Conservation (phyloP, 2,329 filamentous ascomycete species). For the Penicillium sp. region DNA sequence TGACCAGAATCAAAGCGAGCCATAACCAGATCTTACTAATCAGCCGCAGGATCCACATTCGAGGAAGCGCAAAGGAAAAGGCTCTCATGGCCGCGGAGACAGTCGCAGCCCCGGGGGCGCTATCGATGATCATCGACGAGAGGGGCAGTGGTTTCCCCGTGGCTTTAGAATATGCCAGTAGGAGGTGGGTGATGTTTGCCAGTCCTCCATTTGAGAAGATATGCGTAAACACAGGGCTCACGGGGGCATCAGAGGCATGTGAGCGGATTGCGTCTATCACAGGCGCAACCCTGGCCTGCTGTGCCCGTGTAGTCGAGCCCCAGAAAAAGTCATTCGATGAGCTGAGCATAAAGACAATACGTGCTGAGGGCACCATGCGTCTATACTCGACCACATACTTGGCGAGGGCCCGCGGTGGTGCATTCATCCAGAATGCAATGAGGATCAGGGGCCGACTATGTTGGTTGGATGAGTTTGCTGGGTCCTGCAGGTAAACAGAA, state of each 20-base stretch:
- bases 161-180: slow-evolving; percentile 34
- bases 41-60: slow-evolving; percentile 27
- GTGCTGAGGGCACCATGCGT: slow-evolving; percentile 41
- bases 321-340: slow-evolving; percentile 34
- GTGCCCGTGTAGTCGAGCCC: slow-evolving; percentile 20
- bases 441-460: slow-evolving; percentile 31
- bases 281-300: slow-evolving; percentile 30
- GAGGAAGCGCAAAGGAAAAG: slow-evolving; percentile 36
- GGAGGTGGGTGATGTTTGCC: slow-evolving; percentile 37
- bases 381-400: slow-evolving; percentile 49
- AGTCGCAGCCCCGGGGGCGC: slow-evolving; percentile 40
- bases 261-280: slow-evolving; percentile 34
- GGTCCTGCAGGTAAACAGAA: slow-evolving; percentile 40
- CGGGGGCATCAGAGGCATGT: slow-evolving; percentile 14
- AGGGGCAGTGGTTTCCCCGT: slow-evolving; percentile 37
- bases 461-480: slow-evolving; percentile 14
- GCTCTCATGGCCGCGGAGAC: slow-evolving; percentile 28
- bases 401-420: slow-evolving; percentile 39
- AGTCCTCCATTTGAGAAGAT: slow-evolving; percentile 51
- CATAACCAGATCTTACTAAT: slow-evolving; percentile 27
- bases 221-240: slow-evolving; percentile 40
- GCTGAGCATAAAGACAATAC: slow-evolving; percentile 42
- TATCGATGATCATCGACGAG: slow-evolving; percentile 45
- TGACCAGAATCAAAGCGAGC: slow-evolving; percentile 20
- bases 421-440: slow-evolving; percentile 50